Evolutionary conservation across 2,329 filamentous ascomycete genomes (phyloP).

Genomic region (Trichoderma sp.): DNA sequence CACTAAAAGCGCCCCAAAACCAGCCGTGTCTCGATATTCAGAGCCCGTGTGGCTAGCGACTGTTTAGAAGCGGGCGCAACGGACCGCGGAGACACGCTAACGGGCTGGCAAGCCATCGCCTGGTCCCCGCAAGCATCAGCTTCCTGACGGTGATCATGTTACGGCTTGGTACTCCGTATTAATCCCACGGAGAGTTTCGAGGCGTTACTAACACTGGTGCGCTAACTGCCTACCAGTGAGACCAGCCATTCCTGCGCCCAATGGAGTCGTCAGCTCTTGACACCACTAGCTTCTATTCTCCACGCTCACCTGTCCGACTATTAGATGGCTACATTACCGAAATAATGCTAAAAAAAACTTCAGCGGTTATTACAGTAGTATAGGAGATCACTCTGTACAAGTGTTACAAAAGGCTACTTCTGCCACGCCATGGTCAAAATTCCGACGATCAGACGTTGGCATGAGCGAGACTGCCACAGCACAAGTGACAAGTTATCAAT

Average conservation of each 20-base stretch:
- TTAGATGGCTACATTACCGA: neutral
- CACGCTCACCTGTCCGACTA: slow-evolving; percentile 3
- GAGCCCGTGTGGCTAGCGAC: slow-evolving; percentile 6
- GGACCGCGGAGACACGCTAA: slow-evolving; percentile 27
- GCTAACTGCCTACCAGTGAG: neutral
- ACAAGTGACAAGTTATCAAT: slow-evolving; percentile 18
- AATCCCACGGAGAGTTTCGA: slow-evolving; percentile 18
- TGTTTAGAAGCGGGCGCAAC: slow-evolving; percentile 27
- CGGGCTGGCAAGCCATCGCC: slow-evolving; percentile 17
- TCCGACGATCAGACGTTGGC: neutral
- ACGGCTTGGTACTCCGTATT: slow-evolving; percentile 15
- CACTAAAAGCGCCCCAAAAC: neutral
- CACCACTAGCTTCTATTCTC: slow-evolving; percentile 6
- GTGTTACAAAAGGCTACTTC: neutral
- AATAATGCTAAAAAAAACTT: neutral
- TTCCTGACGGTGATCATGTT: slow-evolving; percentile 19
- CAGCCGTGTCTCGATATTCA: slow-evolving; percentile 18
- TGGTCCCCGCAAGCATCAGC: slow-evolving; percentile 27
- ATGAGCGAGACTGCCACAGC: neutral
- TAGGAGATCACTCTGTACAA: neutral
- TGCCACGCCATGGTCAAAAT: neutral
- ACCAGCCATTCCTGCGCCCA: neutral
- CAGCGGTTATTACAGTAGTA: neutral
- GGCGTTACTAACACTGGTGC: neutral
- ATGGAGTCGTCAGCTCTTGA: slow-evolving; percentile 9